phyloP scores from a whole-genome alignment of 192 early-diverging fungal species.

The Backusella luteola region DNA sequence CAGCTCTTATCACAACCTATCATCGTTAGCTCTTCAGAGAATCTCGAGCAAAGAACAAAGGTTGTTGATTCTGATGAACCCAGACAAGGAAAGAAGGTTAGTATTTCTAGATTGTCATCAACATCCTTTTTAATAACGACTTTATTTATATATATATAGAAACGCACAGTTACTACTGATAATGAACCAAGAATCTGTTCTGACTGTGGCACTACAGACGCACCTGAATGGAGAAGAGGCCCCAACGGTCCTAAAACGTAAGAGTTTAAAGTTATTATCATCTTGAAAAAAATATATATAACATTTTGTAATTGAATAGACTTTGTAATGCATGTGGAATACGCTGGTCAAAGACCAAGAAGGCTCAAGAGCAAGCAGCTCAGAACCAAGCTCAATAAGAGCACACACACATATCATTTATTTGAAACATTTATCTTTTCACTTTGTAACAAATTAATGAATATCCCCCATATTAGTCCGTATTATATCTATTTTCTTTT shows the following conservation, averaged over 20 bases:
- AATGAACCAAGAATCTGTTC: constrained; percentile 14
- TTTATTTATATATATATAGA: not conserved
- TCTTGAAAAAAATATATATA: not conserved
- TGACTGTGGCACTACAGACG: constrained; percentile 49
- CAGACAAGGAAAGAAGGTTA: constrained; percentile 20
- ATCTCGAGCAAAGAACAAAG: not conserved
- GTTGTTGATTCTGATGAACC: not conserved
- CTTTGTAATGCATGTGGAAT: constrained; percentile 60
- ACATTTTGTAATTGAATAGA: constrained; percentile 16
- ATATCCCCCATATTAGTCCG: not conserved
- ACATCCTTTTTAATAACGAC: not conserved
- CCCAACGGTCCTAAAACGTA: constrained; percentile 55
- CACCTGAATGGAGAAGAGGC: constrained; percentile 56
- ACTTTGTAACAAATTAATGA: not conserved
- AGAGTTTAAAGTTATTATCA: not conserved
- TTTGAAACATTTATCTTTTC: not conserved
- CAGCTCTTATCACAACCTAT: not conserved
- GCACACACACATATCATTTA: not conserved
- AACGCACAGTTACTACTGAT: not conserved
- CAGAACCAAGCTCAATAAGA: not conserved
- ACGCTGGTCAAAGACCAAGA: constrained; percentile 34
- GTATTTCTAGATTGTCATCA: not conserved
- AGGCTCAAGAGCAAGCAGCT: constrained; percentile 7
- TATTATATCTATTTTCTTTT: not conserved
- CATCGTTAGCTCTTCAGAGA: constrained; percentile 9